phyloP scores from a whole-genome alignment of 23 red algal genomes.

The Rhodosorus marinus region DNA sequence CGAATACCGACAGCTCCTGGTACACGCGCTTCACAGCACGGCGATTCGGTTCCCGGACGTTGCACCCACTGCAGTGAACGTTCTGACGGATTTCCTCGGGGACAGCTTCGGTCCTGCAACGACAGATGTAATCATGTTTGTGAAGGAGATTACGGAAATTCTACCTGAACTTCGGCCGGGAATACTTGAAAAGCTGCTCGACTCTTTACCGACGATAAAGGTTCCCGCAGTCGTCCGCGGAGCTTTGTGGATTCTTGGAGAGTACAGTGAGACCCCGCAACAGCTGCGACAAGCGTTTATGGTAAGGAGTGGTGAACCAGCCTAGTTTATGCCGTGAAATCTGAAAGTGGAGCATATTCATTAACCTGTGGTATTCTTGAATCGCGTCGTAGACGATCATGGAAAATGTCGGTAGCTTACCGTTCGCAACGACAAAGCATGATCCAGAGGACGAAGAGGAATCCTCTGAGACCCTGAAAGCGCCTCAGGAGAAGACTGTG shows the following conservation, averaged over 20 bases:
- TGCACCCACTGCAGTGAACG: slow-evolving; percentile 22
- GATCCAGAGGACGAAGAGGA: background rate
- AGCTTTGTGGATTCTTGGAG: slow-evolving; percentile 67
- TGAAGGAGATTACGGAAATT: slow-evolving; percentile 61
- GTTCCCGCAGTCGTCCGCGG: slow-evolving; percentile 36
- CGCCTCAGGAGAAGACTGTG: slow-evolving; percentile 5
- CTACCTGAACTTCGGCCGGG: slow-evolving; percentile 28
- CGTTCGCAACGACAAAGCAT: no score
- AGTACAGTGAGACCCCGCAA: slow-evolving; percentile 43
- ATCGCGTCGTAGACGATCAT: slow-evolving; percentile 55
- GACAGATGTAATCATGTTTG: slow-evolving; percentile 52
- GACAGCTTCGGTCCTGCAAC: slow-evolving; percentile 49
- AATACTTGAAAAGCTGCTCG: slow-evolving; percentile 39
- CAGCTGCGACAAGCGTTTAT: slow-evolving; percentile 52
- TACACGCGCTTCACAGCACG: slow-evolving; percentile 52
- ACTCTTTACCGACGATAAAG: slow-evolving; percentile 17
- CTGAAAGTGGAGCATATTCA: no score
- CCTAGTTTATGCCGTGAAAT: no score
- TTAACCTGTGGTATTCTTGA: no score
- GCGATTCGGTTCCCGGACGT: slow-evolving; percentile 72
- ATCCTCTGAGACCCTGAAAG: background rate
- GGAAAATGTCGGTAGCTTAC: slow-evolving; percentile 37
- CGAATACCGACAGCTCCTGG: slow-evolving; percentile 68
- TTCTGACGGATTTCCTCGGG: slow-evolving; percentile 53
- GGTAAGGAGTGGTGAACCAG: no score